A percentile compares a stretch with the other conserved stretches of the same genome.
phyloP scores from a whole-genome alignment of 352 stramenopile species.

The Pythium guiyangense region DNA sequence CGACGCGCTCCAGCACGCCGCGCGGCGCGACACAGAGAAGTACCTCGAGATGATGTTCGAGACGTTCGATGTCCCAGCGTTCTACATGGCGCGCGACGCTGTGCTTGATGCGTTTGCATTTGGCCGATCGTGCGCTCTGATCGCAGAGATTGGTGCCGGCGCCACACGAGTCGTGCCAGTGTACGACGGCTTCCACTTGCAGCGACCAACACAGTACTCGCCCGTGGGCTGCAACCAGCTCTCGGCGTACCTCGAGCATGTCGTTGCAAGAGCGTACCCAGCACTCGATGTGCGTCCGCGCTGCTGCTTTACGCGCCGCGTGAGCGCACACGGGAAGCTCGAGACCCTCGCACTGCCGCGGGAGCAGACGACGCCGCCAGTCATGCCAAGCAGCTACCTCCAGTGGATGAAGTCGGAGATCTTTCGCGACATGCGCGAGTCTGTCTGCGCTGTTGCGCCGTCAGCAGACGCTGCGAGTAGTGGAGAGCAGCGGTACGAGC shows the following conservation, averaged over 20 bases:
- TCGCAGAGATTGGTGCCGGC: slow-evolving; percentile 87
- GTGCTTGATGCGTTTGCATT: slow-evolving; percentile 91
- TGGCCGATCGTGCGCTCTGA: slow-evolving; percentile 79
- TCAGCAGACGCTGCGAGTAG: slow-evolving; percentile 11
- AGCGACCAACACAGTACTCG: slow-evolving; percentile 73
- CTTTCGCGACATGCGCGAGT: slow-evolving; percentile 77
- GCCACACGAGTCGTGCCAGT: slow-evolving; percentile 87
- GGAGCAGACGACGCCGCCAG: slow-evolving; percentile 31
- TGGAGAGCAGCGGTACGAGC: slow-evolving; percentile 52
- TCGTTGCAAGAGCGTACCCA: slow-evolving; percentile 42
- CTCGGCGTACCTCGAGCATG: slow-evolving; percentile 61
- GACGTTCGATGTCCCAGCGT: slow-evolving; percentile 83
- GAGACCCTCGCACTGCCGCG: slow-evolving; percentile 43
- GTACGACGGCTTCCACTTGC: slow-evolving; percentile 87
- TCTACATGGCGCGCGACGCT: slow-evolving; percentile 89
- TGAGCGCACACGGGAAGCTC: slow-evolving; percentile 55
- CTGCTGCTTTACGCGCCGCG: slow-evolving; percentile 55
- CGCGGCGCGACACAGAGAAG: slow-evolving; percentile 55
- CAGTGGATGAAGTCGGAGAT: slow-evolving; percentile 67
- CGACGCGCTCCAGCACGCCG: slow-evolving; percentile 53
- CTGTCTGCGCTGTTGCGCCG: slow-evolving; percentile 36
- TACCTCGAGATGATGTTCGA: slow-evolving; percentile 93
- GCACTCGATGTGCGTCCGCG: slow-evolving; percentile 43
- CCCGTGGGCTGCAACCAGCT: slow-evolving; percentile 68
- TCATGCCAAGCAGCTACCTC: slow-evolving; percentile 66